Percentiles rank a stretch among this genome's conserved stretches.
phyloP scores from a whole-genome alignment of 1,284 basidiomycete species.

The Waitea zeae region DNA sequence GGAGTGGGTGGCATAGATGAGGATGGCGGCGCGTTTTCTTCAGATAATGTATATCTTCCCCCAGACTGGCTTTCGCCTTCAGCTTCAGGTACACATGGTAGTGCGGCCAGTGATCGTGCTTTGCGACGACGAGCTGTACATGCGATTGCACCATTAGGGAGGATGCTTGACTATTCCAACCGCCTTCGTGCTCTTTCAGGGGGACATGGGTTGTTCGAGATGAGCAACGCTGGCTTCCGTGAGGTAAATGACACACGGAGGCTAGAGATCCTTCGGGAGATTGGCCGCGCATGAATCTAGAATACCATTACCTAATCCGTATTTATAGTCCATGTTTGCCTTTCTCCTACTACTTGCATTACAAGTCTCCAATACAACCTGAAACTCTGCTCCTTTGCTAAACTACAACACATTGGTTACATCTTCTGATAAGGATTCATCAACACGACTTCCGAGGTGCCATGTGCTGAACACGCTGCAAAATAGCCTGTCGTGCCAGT shows the following conservation, averaged over 20 bases:
- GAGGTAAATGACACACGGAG: slow-evolving; percentile 39
- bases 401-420: too few relatives aligned
- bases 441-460: too few relatives aligned
- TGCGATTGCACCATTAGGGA: slow-evolving; percentile 60
- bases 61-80: slow-evolving; percentile 57
- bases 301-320: too few relatives aligned
- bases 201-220: slow-evolving; percentile 69
- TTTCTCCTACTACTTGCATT: too few relatives aligned
- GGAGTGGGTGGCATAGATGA: slow-evolving; percentile 24
- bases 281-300: too few relatives aligned
- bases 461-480: too few relatives aligned
- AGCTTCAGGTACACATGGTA: slow-evolving; percentile 19
- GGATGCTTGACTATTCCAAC: slow-evolving; percentile 67
- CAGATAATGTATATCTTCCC: slow-evolving; percentile 56
- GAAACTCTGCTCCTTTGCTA: too few relatives aligned
- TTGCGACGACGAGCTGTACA: slow-evolving; percentile 40
- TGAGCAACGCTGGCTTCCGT: slow-evolving; percentile 60
- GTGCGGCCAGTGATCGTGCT: slow-evolving; percentile 13
- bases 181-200: slow-evolving; percentile 67
- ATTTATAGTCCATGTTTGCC: too few relatives aligned
- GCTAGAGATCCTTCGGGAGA: slow-evolving; percentile 55
- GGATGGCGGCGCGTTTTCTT: slow-evolving; percentile 26
- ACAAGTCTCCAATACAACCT: too few relatives aligned
- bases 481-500: too few relatives aligned
- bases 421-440: too few relatives aligned